Evolutionary conservation across 306 rosid genomes (phyloP), one percentile per base, ranked within the genome.

Genomic region (Erythrophleum fordii): DNA sequence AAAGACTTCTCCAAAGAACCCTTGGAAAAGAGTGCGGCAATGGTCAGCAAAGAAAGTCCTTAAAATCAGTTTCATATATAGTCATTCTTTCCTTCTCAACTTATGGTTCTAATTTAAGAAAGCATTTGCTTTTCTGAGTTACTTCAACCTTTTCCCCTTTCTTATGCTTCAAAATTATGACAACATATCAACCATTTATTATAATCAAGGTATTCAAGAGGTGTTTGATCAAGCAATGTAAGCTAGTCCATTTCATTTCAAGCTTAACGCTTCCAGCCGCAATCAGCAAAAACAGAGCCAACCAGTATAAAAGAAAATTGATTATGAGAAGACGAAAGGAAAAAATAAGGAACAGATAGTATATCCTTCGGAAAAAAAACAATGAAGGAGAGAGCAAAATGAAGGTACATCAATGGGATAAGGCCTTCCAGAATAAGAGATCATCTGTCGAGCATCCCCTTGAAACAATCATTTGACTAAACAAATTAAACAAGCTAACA

Each of bases 1-100:
- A 78, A 95, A 95, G 75, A 95, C 99, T 85, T 95, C 99, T 75
- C 98, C 99, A 67, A 95, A 95, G 88, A 91, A 95, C 55, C 99
- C 99, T n/a, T 95, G 81, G 53, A 80, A 77, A 83, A 69, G 34
- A 75, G 28, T 26, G 78, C 29, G 80, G 39, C 35, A 34, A 42
- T 41, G 56, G 11, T 8, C 66, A 52, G 68, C 75, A 79, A 72
- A 41, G 25, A 10, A 68, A 41, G 58, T 73, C 23, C 51, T 59
- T 83, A 12, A 76, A 79, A 80, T 11, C 12, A 72, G 18, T 31
- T 72, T 18, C 18, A n/a, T 8, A n/a, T 8, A n/a, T 1, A 39
- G 46, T 34, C 46, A 55, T 35, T 20, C 35, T 9, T 51, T 52
- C 22, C 74, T 42, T 69, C 76, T n/a, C n/a, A 16, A 18, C 26